Percentiles rank a stretch among this genome's conserved stretches.
Conservation (phyloP, 768 basidiomycete species). For the Serendipita sp. region DNA sequence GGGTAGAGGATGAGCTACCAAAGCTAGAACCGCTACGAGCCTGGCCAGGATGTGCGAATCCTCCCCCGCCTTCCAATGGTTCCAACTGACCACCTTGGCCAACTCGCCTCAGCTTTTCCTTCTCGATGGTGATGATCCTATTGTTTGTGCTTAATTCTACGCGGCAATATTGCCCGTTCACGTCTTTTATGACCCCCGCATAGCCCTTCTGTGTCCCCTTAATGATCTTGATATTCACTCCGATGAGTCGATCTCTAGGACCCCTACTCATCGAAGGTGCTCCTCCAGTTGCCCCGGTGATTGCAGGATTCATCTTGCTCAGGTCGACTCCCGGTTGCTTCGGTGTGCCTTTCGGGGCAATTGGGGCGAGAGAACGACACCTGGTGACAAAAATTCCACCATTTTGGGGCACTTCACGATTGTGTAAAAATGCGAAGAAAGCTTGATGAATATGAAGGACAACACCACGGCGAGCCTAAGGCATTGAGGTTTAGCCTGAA, state of each 20-base stretch:
- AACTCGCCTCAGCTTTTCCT: constrained; percentile 57
- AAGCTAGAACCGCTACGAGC: constrained; percentile 22
- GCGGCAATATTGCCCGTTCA: constrained; percentile 70
- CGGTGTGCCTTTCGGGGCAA: constrained; percentile 72
- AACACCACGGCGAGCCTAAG: constrained; percentile 66
- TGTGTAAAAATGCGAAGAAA: constrained; percentile 85
- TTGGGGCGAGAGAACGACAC: constrained; percentile 61
- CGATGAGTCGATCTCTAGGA: constrained; percentile 69
- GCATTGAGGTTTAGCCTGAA: neutral
- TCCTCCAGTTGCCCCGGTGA: constrained; percentile 55
- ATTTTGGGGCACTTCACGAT: constrained; percentile 79
- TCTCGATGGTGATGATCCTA: constrained; percentile 76
- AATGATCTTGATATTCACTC: constrained; percentile 58
- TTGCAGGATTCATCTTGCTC: constrained; percentile 81
- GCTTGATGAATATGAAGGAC: constrained; percentile 92
- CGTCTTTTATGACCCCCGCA: constrained; percentile 85
- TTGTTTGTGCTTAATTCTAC: constrained; percentile 86
- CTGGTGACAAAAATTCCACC: constrained; percentile 91
- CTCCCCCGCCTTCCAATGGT: constrained; percentile 15
- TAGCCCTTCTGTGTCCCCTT: constrained; percentile 87
- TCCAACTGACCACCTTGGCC: constrained; percentile 50
- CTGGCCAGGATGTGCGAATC: constrained; percentile 13
- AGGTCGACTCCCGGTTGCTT: constrained; percentile 55
- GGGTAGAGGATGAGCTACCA: constrained; percentile 18
- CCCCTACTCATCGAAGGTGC: constrained; percentile 66